These are phyloP conservation scores for Papiliotrema nemorosa DNA, from an alignment of 1,284 basidiomycete genomes.

Conservation along the genomic window DNA sequence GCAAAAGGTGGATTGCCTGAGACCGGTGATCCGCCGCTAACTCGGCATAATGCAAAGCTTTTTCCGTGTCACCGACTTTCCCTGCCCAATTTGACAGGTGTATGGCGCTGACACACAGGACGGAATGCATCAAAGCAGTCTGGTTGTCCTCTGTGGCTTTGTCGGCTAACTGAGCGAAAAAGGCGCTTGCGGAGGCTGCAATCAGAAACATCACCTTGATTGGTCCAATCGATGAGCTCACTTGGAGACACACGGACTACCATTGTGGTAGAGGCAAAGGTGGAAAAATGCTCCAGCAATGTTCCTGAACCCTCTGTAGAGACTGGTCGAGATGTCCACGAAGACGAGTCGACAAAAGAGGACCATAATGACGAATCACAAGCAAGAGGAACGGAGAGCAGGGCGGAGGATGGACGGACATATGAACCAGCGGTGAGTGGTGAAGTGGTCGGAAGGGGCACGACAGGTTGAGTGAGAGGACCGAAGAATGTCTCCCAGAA, in stretches of 20 bases:
- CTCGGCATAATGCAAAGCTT: neutral
- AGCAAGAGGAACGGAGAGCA: neutral
- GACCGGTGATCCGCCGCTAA: constrained; percentile 1
- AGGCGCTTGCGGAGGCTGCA: constrained; percentile 3
- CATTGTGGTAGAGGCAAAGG: constrained; percentile 1
- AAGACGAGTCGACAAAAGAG: constrained; percentile 1
- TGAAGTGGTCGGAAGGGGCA: neutral
- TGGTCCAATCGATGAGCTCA: neutral
- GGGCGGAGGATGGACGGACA: neutral
- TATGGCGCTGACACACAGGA: constrained; percentile 2
- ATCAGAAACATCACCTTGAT: neutral
- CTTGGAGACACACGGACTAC: neutral
- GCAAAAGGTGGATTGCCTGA: constrained; percentile 1
- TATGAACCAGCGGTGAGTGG: neutral
- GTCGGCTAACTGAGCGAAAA: constrained; percentile 5
- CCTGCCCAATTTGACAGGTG: constrained; percentile 5
- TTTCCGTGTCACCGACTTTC: neutral
- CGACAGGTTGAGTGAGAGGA: neutral
- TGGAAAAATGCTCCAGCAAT: constrained; percentile 1
- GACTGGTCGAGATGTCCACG: neutral
- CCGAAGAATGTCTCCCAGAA: neutral
- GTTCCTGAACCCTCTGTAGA: neutral
- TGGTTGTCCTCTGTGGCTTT: constrained; percentile 4
- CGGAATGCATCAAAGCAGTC: constrained; percentile 6
- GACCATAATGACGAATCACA: constrained; percentile 3